phyloP scores from a whole-genome alignment of 2,329 filamentous ascomycete genomes.

The Xylariaceae sp. region DNA sequence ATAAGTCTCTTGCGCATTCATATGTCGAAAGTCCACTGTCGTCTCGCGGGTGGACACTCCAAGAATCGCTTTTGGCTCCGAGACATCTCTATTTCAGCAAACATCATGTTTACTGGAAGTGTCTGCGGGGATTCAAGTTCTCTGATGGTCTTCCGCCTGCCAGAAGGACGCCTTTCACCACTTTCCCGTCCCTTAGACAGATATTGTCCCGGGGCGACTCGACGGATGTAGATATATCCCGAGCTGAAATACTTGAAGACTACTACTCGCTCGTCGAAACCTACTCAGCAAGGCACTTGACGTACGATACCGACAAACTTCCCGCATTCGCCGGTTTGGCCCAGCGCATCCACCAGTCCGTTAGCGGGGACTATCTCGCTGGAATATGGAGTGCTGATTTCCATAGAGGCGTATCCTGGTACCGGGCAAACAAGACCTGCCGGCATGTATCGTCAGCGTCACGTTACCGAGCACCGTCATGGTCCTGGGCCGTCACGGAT shows the following conservation, averaged over 20 bases:
- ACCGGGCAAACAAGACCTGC: too few species aligned
- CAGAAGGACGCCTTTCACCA: background rate
- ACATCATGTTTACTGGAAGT: slow-evolving; percentile 8
- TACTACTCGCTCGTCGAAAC: background rate
- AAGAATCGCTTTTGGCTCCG: slow-evolving; percentile 5
- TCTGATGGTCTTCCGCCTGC: slow-evolving; percentile 1
- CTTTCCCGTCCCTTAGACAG: background rate
- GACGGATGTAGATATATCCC: background rate
- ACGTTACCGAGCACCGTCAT: slow-evolving; percentile 2
- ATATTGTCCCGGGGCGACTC: background rate
- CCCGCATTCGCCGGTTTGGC: slow-evolving; percentile 5
- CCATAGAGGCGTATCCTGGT: background rate
- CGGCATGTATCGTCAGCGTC: background rate
- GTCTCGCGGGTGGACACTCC: slow-evolving; percentile 6
- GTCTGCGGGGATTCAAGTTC: background rate
- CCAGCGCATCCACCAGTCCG: background rate
- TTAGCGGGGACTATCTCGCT: background rate
- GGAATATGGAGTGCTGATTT: background rate
- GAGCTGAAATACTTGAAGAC: background rate
- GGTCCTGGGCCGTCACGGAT: slow-evolving; percentile 9
- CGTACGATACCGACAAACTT: slow-evolving; percentile 3
- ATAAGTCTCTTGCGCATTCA: background rate
- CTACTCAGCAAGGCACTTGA: slow-evolving; percentile 2
- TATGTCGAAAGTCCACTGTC: background rate
- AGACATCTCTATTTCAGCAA: slow-evolving; percentile 4